Conservation (phyloP, 352 stramenopile species). For the Salisapilia sapeloensis region DNA sequence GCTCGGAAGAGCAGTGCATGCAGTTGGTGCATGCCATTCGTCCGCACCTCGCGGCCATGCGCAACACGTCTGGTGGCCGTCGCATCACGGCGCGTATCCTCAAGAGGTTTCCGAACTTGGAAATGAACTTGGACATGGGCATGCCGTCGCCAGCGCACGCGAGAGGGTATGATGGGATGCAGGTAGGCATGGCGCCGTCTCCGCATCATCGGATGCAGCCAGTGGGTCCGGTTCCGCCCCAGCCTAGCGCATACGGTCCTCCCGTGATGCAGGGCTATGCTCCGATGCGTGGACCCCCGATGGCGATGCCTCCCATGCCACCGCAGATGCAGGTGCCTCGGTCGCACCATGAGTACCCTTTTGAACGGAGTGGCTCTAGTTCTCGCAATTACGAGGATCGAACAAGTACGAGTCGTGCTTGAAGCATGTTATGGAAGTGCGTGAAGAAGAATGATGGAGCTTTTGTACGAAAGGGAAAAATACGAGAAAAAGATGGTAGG, state of each 20-base stretch:
- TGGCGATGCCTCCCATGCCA: too few relatives aligned
- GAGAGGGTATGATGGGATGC: slow-evolving; percentile 15
- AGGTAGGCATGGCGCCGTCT: slow-evolving; percentile 3
- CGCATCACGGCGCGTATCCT: slow-evolving; percentile 93
- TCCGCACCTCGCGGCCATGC: slow-evolving; percentile 88
- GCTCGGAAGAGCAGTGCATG: slow-evolving; percentile 87
- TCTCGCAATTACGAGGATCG: too few relatives aligned
- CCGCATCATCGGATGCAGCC: not conserved
- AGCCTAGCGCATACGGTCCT: not conserved
- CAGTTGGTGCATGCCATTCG: slow-evolving; percentile 91
- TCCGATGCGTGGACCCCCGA: too few relatives aligned
- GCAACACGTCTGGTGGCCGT: slow-evolving; percentile 88
- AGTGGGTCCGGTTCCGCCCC: not conserved
- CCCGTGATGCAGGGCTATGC: too few relatives aligned
- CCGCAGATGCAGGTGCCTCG: too few relatives aligned
- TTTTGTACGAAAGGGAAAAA: too few relatives aligned
- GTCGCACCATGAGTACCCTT: too few relatives aligned
- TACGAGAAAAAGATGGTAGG: too few relatives aligned
- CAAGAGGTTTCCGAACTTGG: slow-evolving; percentile 93
- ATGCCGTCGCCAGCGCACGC: slow-evolving; percentile 5
- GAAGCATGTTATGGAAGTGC: too few relatives aligned
- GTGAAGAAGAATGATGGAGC: too few relatives aligned
- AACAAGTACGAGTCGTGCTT: too few relatives aligned
- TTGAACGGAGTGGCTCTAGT: too few relatives aligned
- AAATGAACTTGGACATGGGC: slow-evolving; percentile 65